phyloP scores from a whole-genome alignment of 2,329 filamentous ascomycete species.

The Gnomoniopsis sp. region DNA sequence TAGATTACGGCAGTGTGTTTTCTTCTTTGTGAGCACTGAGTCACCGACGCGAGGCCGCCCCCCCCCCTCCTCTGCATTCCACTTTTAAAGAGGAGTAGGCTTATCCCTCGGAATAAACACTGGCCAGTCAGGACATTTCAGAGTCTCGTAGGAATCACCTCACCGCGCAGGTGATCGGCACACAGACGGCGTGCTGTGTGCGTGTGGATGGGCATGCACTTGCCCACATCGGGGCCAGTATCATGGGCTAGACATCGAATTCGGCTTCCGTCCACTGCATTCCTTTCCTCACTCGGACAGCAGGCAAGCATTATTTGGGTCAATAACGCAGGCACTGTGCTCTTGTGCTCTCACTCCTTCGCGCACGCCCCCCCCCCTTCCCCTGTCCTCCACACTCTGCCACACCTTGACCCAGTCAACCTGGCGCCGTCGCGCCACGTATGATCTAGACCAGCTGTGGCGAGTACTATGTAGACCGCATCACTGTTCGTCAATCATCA shows the following conservation, averaged over 20 bases:
- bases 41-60: too few relatives aligned
- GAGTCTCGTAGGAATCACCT: background rate
- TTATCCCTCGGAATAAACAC: too few relatives aligned
- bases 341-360: background rate
- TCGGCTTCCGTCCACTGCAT: background rate
- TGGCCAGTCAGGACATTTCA: background rate
- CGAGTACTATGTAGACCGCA: background rate
- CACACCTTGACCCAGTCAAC: background rate
- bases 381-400: background rate
- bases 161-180: background rate
- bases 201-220: background rate
- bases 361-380: background rate
- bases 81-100: background rate
- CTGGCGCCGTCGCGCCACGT: conserved; percentile 3
- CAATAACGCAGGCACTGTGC: background rate
- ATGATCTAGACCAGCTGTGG: conserved; percentile 14
- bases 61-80: too few relatives aligned
- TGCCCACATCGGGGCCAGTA: background rate
- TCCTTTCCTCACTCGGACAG: too few relatives aligned
- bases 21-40: too few relatives aligned
- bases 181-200: background rate
- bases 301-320: background rate
- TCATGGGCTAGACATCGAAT: background rate
- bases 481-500: background rate
- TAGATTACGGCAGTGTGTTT: too few relatives aligned